These are phyloP conservation scores for Lolium rigidum DNA, from an alignment of 176 grass and related monocot species.

Conservation along the genomic window DNA sequence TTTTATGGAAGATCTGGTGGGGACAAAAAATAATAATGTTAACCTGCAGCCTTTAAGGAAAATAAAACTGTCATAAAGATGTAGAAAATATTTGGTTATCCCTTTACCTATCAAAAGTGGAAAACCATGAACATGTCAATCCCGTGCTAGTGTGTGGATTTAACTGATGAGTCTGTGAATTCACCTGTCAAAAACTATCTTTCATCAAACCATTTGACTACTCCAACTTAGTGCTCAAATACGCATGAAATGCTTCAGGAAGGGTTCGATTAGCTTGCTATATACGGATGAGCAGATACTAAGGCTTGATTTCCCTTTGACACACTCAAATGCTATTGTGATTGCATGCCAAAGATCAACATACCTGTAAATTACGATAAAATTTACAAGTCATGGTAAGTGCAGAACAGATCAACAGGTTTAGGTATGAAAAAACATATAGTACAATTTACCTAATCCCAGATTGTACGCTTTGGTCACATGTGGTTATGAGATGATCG, in stretches of 20 bases:
- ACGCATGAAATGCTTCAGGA: constrained; percentile 6
- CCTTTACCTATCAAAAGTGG: constrained; percentile 63
- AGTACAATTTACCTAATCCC: too few relatives aligned
- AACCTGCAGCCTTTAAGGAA: too few relatives aligned
- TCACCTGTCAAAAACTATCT: constrained; percentile 62
- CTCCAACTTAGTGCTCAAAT: constrained; percentile 1
- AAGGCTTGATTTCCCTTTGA: constrained; percentile 92
- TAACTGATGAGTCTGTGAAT: constrained; percentile 87
- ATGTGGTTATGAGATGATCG: too few relatives aligned
- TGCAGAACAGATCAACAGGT: background rate
- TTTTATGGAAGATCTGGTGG: too few relatives aligned
- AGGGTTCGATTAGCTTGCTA: constrained; percentile 12
- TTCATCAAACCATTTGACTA: constrained; percentile 26
- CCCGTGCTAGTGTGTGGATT: constrained; percentile 45
- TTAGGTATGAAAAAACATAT: background rate
- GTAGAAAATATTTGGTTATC: constrained; percentile 93
- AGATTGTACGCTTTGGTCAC: too few relatives aligned
- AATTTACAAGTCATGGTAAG: background rate
- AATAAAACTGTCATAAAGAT: constrained; percentile 38
- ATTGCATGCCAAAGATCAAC: constrained; percentile 68
- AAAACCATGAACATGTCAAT: background rate
- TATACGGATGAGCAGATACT: constrained; percentile 80
- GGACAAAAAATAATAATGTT: too few relatives aligned
- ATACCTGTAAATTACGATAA: constrained; percentile 35
- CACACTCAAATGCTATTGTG: constrained; percentile 67